Evolutionary conservation across 2,329 filamentous ascomycete species (phyloP), one percentile per base, ranked within the genome.

Genomic region (Diaporthe sp.): DNA sequence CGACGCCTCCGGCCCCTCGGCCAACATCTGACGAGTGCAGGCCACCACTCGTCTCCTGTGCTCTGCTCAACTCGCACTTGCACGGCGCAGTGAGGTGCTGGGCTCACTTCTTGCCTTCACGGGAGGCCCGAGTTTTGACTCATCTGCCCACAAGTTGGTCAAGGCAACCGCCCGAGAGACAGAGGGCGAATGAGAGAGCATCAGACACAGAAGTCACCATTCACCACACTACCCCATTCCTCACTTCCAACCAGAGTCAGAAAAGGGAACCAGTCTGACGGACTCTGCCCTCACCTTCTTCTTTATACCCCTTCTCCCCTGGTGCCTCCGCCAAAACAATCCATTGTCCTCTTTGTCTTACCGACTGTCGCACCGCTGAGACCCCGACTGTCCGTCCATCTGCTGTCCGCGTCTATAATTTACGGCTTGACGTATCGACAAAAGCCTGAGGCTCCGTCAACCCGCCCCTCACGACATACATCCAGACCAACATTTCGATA

Each of bases 21-120:
- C 65, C 15, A 55, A 55, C 65, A 55, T 42, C 65, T 70, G n/a
- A 55, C 65, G 34, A 55, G 65, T 55, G 49, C 65, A 70, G 65
- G 65, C 49, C 34, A 55, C 49, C 34, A 15, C 34, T 53, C 13
- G 13, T 39, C 34, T 55, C 31, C 65, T n/a, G 31, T 51, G 15
- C 47, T 39, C n/a, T 12, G 6, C 34, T 53, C 34, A 7, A 17
- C 31, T 39, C 63, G n/a, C 20, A 20, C 31, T 53, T 68, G 63
- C 31, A 68, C 47, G 63, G 31, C n/a, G 44, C 44, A 9, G 31
- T 53, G 63, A 51, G 47, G 17, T 34, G 44, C 31, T 53, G 22
- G 47, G 31, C 65, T 55, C n/a, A 25, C 34, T 55, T 70, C 15
- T 31, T 53, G 65, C 47, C 34, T 51, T 49, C 25, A 53, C 47